These are phyloP conservation scores for Huntiella savannae DNA, from an alignment of 2,329 filamentous ascomycete genomes.

Conservation along the genomic window DNA sequence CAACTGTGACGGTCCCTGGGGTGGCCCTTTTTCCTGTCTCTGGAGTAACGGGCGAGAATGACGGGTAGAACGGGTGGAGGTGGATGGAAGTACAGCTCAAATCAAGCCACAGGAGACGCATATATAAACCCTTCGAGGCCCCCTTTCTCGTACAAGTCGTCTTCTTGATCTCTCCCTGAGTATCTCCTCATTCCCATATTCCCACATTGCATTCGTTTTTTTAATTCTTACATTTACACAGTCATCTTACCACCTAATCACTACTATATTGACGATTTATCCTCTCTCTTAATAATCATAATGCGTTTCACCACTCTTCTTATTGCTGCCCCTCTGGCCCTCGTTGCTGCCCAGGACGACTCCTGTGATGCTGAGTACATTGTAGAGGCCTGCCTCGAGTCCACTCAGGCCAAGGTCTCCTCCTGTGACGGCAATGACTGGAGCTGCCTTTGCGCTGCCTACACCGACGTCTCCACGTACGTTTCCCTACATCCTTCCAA, in stretches of 20 bases:
- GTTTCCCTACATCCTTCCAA: conserved; percentile 13
- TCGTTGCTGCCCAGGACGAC: conserved; percentile 16
- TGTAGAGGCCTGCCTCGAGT: conserved; percentile 25
- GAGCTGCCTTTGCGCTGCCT: conserved; percentile 27
- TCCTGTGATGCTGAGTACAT: conserved; percentile 28
- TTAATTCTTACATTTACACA: background rate
- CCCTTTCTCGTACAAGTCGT: too few species aligned
- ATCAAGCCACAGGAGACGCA: too few species aligned
- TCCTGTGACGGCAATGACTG: conserved; percentile 24
- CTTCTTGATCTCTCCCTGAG: background rate
- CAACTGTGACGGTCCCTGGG: too few species aligned
- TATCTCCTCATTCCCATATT: conserved; percentile 1
- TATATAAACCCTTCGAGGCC: too few species aligned
- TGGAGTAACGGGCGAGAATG: background rate
- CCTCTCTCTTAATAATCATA: conserved; percentile 13
- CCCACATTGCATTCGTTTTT: background rate
- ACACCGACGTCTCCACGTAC: conserved; percentile 27
- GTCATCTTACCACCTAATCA: background rate
- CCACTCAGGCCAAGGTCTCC: conserved; percentile 22
- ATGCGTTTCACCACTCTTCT: conserved; percentile 28
- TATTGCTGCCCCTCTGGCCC: conserved; percentile 18
- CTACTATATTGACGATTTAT: background rate
- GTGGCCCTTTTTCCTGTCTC: background rate
- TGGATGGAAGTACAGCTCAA: too few species aligned
- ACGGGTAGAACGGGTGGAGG: too few species aligned